These are phyloP conservation scores for Leishmania braziliensis DNA, from an alignment of 208 protist genomes.

Conservation along the genomic window DNA sequence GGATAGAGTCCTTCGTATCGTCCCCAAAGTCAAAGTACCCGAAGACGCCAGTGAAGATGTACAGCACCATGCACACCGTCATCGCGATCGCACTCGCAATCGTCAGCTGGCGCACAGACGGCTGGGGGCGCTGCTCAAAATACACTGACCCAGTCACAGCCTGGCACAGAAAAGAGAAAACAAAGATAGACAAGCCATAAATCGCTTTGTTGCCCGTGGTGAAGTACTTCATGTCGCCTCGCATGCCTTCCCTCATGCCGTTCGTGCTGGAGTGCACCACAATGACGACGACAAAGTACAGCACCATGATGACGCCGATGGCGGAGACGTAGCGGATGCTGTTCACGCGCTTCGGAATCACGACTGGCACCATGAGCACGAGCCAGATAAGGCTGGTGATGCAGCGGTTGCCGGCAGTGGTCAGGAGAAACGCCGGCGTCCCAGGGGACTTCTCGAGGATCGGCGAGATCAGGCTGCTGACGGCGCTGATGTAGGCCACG, in stretches of 20 bases:
- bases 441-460: constrained; percentile 41
- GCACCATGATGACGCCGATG: constrained; percentile 65
- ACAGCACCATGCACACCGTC: constrained; percentile 64
- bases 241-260: constrained; percentile 43
- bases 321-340: constrained; percentile 78
- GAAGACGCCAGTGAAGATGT: constrained; percentile 69
- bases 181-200: constrained; percentile 66
- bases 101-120: constrained; percentile 51
- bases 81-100: constrained; percentile 47
- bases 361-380: constrained; percentile 65
- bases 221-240: constrained; percentile 42
- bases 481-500: constrained; percentile 78
- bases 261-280: constrained; percentile 55
- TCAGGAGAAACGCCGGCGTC: constrained; percentile 46
- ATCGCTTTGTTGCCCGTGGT: constrained; percentile 57
- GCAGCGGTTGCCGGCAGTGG: constrained; percentile 37
- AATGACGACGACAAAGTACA: constrained; percentile 69
- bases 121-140: constrained; percentile 44
- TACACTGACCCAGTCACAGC: constrained; percentile 47
- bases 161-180: constrained; percentile 81
- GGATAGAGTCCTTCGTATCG: constrained; percentile 41
- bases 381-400: constrained; percentile 55
- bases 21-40: constrained; percentile 82
- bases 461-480: constrained; percentile 55
- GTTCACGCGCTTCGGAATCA: constrained; percentile 77